Percentiles rank a stretch among this genome's conserved stretches.
Conservation (phyloP, 176 grass and related monocot genomes). For the Puya raimondii region DNA sequence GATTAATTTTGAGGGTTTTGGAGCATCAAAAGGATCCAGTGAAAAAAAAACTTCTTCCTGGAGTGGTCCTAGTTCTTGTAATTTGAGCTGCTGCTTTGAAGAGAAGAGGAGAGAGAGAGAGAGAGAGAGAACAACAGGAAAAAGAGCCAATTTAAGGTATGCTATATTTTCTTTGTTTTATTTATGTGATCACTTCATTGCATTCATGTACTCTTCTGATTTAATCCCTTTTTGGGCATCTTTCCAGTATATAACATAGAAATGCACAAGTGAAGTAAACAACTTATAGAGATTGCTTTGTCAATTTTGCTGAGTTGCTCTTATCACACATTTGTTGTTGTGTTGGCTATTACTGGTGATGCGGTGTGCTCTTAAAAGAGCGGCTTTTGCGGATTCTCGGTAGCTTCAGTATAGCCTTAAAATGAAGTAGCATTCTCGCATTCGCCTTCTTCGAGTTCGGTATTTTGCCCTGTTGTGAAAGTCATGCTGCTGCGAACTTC, state of each 20-base stretch:
- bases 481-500: background rate
- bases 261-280: no score
- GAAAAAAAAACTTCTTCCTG: background rate
- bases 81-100: constrained; percentile 1
- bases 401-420: background rate
- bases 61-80: background rate
- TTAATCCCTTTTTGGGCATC: no score
- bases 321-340: no score
- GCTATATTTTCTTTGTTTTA: background rate
- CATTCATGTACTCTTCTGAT: no score
- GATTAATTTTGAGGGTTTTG: no score
- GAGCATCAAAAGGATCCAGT: no score
- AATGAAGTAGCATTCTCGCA: background rate
- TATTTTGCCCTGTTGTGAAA: background rate
- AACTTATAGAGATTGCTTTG: no score
- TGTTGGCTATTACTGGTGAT: no score
- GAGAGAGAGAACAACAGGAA: background rate
- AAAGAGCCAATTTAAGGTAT: background rate
- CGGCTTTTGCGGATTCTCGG: background rate
- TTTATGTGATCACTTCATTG: no score
- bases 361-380: background rate
- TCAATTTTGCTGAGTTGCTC: no score
- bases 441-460: background rate
- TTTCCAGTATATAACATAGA: no score
- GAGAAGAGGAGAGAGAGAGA: background rate